These are phyloP conservation scores for Ceratocystis albifundus DNA, from an alignment of 2,329 filamentous ascomycete genomes.

Conservation along the genomic window DNA sequence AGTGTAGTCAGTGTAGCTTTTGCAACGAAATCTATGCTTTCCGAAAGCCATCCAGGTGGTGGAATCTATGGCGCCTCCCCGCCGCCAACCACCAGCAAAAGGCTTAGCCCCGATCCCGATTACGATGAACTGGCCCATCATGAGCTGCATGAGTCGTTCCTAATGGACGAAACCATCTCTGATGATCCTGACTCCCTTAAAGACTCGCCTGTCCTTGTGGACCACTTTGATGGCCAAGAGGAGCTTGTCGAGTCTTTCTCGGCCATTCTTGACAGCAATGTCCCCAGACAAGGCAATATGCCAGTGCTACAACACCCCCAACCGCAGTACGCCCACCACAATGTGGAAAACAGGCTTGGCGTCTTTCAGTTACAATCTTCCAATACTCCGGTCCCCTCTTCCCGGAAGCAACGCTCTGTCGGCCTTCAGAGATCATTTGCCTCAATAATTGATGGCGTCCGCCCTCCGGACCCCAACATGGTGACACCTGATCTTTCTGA, in stretches of 20 bases:
- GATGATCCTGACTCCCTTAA: constrained; percentile 3
- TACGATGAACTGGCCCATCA: constrained; percentile 19
- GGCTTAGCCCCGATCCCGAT: constrained; percentile 12
- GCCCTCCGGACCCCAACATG: constrained; percentile 27
- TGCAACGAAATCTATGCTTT: constrained; percentile 21
- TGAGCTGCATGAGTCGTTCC: constrained; percentile 8
- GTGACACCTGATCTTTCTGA: constrained; percentile 41
- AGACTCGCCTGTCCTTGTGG: constrained; percentile 17
- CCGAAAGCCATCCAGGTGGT: constrained; percentile 9
- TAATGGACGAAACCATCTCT: neutral
- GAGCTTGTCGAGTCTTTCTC: constrained; percentile 25
- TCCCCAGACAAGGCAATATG: constrained; percentile 16
- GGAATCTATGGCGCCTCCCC: constrained; percentile 11
- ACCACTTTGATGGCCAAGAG: neutral
- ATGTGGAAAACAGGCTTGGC: constrained; percentile 15
- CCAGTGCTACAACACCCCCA: neutral
- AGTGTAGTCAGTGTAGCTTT: constrained; percentile 21
- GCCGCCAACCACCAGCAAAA: neutral
- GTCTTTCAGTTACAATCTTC: constrained; percentile 16
- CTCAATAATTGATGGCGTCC: constrained; percentile 13
- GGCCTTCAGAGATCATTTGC: constrained; percentile 15
- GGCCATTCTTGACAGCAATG: constrained; percentile 21
- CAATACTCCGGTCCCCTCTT: neutral
- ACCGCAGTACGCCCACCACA: neutral
- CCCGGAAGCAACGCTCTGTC: constrained; percentile 1